These are phyloP conservation scores for Marasmius sp. DNA, from an alignment of 1,284 basidiomycete genomes.

Conservation along the genomic window DNA sequence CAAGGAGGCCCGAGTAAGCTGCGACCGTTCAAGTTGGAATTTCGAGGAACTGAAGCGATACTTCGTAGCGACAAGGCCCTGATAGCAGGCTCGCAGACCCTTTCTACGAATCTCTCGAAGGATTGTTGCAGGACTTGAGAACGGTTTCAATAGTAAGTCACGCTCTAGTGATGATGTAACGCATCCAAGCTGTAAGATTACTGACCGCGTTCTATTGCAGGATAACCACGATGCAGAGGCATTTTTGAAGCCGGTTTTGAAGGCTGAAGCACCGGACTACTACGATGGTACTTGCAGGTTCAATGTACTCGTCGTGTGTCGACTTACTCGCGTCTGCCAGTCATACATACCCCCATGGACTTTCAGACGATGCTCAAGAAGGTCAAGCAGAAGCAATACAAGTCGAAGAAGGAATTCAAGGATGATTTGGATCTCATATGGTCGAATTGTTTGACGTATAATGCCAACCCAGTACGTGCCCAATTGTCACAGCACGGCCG, in stretches of 20 bases:
- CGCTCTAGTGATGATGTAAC: constrained; percentile 13
- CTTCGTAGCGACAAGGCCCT: constrained; percentile 50
- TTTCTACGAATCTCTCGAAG: constrained; percentile 91
- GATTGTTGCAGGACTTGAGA: constrained; percentile 80
- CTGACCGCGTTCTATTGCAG: constrained; percentile 39
- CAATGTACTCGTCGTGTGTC: constrained; percentile 1
- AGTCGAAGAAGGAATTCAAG: constrained; percentile 91
- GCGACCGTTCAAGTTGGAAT: constrained; percentile 14
- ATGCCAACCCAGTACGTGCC: constrained; percentile 77
- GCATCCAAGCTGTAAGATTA: constrained; percentile 13
- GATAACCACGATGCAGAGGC: constrained; percentile 87
- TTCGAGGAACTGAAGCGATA: constrained; percentile 14
- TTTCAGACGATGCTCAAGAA: constrained; percentile 90
- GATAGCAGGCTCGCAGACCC: constrained; percentile 80
- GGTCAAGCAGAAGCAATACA: constrained; percentile 89
- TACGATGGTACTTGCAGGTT: constrained; percentile 63
- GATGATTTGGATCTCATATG: constrained; percentile 95
- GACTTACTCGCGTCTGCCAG: constrained; percentile 39
- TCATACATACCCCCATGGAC: constrained; percentile 93
- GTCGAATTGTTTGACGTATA: constrained; percentile 94
- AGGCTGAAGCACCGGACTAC: constrained; percentile 87
- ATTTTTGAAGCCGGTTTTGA: constrained; percentile 88
- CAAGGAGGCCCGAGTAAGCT: constrained; percentile 62
- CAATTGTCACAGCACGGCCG: neutral
- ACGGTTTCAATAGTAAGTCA: constrained; percentile 70